Evolutionary conservation across 2,329 filamentous ascomycete species (phyloP), one percentile per base, ranked within the genome.

Genomic region (Cladosporium oxysporum): DNA sequence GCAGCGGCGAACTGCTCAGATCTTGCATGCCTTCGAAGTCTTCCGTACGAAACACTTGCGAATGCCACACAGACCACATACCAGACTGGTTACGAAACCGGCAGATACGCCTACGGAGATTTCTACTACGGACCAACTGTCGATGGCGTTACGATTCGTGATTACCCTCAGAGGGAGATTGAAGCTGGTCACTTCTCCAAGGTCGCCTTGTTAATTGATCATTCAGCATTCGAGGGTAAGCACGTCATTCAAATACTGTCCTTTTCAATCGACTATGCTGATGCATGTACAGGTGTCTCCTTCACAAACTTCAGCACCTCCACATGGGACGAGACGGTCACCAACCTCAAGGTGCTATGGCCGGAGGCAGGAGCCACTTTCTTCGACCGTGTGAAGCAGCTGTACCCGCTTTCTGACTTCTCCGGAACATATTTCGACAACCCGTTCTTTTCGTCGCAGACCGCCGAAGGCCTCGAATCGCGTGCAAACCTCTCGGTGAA

Each of bases 401-500:
- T 81, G n/a, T 79, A 79, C 62, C 49, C 49, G 49, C 49, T 52
- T 12, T 52, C 49, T 5, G 49, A 52, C 49, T 52, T 52, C 23
- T 52, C 49, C 12, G 49, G 49, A 11, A 16, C 49, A 29, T 29
- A 52, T 12, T 52, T 52, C n/a, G 14, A 52, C 26, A 18, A 26
- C 5, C 23, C 23, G 5, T 52, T 52, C 49, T 52, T 26, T 18
- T 52, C 49, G 49, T 28, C 76, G 76, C 10, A 58, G 57, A 1
- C 63, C 64, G 0, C 66, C 69, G 16, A 77, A 70, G 69, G 76
- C 78, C 58, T 74, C 72, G 2, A 78, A 73, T 11, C 76, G 78
- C 62, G 79, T 70, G 65, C 76, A 77, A 59, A 72, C 72, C 2
- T 77, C 74, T 82, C 79, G 65, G 79, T 79, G 4, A 79, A 82